Percentiles rank a stretch among this genome's conserved stretches.
phyloP scores from a whole-genome alignment of 306 rosid genomes.

The Cercis canadensis region DNA sequence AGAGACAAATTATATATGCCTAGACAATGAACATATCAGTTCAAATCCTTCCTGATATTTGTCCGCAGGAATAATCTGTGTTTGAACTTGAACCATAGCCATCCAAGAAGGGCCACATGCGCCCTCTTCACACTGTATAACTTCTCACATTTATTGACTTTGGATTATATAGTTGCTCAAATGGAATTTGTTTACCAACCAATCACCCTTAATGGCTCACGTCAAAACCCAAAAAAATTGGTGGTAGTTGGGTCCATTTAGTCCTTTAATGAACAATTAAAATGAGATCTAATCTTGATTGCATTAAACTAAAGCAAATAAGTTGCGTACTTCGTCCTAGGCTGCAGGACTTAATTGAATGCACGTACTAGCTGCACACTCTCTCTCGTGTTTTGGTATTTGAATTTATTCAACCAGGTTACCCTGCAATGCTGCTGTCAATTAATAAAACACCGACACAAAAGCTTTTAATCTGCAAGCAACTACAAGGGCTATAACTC shows the following conservation, averaged over 20 bases:
- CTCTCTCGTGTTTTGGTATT: constrained; percentile 22
- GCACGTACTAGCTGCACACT: constrained; percentile 26
- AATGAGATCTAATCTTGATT: constrained; percentile 40
- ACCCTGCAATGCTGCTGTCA: not conserved
- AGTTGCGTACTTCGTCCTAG: not conserved
- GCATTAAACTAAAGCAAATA: constrained; percentile 21
- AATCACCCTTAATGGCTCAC: no score
- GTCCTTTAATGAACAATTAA: constrained; percentile 18
- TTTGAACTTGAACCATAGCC: constrained; percentile 33
- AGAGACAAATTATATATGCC: constrained; percentile 30
- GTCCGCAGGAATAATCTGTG: constrained; percentile 37
- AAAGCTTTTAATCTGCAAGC: constrained; percentile 5
- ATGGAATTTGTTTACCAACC: constrained; percentile 21
- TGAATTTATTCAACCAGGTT: not conserved
- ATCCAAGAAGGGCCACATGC: constrained; percentile 56
- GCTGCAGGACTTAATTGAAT: constrained; percentile 32
- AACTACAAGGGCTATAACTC: constrained; percentile 19
- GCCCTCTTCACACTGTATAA: constrained; percentile 8
- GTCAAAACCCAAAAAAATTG: not conserved
- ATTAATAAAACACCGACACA: constrained; percentile 27
- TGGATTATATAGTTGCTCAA: constrained; percentile 2
- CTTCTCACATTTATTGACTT: not conserved
- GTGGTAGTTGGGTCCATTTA: constrained; percentile 20
- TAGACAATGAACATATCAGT: constrained; percentile 19
- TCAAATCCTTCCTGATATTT: constrained; percentile 31